Percentiles rank a stretch among this genome's conserved stretches.
These are phyloP conservation scores for Dactylonectria macrodidyma DNA, from an alignment of 2,329 filamentous ascomycete genomes.

Conservation along the genomic window DNA sequence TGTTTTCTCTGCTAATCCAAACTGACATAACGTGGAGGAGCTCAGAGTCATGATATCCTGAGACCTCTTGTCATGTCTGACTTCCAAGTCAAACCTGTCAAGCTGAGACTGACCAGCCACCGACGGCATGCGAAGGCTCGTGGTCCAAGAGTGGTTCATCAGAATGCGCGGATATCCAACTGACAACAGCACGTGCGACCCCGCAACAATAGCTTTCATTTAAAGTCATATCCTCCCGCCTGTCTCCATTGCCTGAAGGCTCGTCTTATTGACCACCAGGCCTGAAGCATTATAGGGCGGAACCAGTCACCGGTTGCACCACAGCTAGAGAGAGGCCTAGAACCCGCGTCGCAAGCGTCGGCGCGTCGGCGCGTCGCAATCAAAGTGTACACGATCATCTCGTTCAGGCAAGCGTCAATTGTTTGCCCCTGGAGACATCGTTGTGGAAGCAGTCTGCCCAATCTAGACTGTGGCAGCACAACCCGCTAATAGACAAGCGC, in stretches of 20 bases:
- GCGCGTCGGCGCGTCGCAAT: constrained; percentile 17
- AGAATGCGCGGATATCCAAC: background rate
- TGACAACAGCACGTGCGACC: background rate
- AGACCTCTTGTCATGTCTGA: too few species aligned
- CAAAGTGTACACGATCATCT: background rate
- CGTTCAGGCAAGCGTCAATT: background rate
- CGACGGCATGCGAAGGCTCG: background rate
- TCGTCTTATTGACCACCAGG: background rate
- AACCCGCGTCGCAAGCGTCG: constrained; percentile 7
- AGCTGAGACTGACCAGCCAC: background rate
- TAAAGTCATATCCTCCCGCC: background rate
- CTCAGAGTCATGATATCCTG: too few species aligned
- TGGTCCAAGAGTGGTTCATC: background rate
- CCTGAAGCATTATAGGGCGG: constrained; percentile 1
- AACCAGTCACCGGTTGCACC: background rate
- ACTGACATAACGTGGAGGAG: too few species aligned
- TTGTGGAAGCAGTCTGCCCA: background rate
- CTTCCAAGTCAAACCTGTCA: background rate
- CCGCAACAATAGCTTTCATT: background rate
- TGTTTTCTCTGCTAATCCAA: too few species aligned
- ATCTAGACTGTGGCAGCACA: background rate
- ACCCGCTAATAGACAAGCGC: too few species aligned
- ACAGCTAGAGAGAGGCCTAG: background rate
- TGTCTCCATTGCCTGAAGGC: background rate
- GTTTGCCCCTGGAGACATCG: background rate